Evolutionary conservation across 495 filamentous ascomycete species (phyloP), one percentile per base, ranked within the genome.

Genomic region (Wilcoxina mikolae): DNA sequence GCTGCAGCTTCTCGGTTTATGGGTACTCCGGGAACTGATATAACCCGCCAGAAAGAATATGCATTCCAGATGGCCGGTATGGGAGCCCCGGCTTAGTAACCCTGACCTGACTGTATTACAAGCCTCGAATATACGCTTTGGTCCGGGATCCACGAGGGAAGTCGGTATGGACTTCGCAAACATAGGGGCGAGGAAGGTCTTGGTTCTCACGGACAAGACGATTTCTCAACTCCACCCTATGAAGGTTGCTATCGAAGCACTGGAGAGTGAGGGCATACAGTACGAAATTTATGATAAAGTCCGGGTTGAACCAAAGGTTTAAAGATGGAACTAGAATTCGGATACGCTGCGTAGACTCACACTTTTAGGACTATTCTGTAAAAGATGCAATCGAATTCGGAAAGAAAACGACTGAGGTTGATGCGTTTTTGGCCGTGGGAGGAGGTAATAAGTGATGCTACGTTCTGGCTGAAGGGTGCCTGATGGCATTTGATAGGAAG

Each of bases 101-200:
- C n/a, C n/a, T n/a, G n/a, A n/a, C n/a, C n/a, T n/a, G n/a, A n/a
- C n/a, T n/a, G n/a, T n/a, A n/a, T n/a, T n/a, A n/a, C 4, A 73
- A 1, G 85, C 91, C 3, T 91, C 86, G 0, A 85, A 80, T 41
- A 94, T 98, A 64, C 82, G 93, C 15, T 98, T 95, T 61, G 91
- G 91, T 0, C 84, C 85, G 0, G 91, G 91, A 3, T 81, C 79
- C n/a, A 98, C 91, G 12, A 82, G 84, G 67, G 91, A 98, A 69
- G 88, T 96, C n/a, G 91, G 91, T 56, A 98, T 98, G 91, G 91
- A 98, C 68, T 82, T 98, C 61, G 78, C 78, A 69, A 98, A 96
- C 66, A 78, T 98, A 76, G 81, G 82, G 15, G 78, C 81, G 1
- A 85, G 85, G 70, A 79, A 80, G 27, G 89, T 98, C 31, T 84